Evolutionary conservation across 2,329 filamentous ascomycete genomes (phyloP).

Genomic region (Madurella mycetomatis): DNA sequence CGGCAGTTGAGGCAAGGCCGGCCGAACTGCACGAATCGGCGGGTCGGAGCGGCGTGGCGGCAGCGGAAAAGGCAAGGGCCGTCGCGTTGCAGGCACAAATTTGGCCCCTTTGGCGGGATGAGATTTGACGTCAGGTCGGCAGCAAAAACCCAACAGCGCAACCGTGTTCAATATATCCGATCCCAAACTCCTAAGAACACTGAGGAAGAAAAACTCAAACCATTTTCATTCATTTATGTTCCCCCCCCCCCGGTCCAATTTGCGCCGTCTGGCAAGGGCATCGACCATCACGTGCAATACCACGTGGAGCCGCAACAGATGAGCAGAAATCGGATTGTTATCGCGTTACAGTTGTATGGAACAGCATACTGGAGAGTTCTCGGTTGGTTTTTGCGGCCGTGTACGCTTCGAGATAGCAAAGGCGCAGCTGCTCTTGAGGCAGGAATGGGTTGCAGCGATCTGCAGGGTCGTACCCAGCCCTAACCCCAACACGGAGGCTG

Average conservation of each 20-base stretch:
- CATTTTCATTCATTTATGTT: background rate
- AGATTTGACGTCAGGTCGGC: background rate
- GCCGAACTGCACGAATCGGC: conserved; percentile 11
- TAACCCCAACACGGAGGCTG: too few species aligned
- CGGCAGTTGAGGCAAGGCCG: conserved; percentile 2
- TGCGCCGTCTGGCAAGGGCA: background rate
- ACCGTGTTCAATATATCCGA: background rate
- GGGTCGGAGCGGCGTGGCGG: conserved; percentile 4
- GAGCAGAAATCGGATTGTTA: background rate
- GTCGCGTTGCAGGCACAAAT: background rate
- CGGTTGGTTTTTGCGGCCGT: too few species aligned
- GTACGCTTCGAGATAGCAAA: too few species aligned
- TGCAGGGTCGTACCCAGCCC: too few species aligned
- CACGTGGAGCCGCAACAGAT: background rate
- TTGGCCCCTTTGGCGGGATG: background rate
- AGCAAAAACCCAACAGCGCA: background rate
- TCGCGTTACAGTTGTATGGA: background rate
- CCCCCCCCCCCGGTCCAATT: too few species aligned
- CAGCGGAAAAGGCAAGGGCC: background rate
- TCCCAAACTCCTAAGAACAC: background rate
- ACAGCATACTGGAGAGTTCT: too few species aligned
- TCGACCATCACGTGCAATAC: background rate
- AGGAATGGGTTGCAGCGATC: too few species aligned
- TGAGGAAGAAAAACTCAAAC: background rate
- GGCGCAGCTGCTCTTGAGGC: too few species aligned